phyloP scores from a whole-genome alignment of 495 filamentous ascomycete genomes.

The Hyphodiscus hymeniophilus region DNA sequence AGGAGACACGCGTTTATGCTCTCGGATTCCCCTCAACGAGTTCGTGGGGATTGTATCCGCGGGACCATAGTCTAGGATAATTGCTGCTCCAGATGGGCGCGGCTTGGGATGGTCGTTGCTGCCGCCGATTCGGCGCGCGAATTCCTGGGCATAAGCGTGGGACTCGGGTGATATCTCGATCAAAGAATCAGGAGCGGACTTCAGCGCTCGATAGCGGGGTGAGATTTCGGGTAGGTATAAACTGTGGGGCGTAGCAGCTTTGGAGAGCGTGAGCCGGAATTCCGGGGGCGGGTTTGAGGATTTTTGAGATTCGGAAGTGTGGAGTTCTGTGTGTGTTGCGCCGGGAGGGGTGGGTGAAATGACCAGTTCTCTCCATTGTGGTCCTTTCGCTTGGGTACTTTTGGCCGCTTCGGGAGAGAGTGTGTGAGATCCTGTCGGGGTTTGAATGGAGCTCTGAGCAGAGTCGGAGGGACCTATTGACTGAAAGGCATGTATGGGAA shows the following conservation, averaged over 20 bases:
- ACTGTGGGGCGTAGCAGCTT: conserved; percentile 67
- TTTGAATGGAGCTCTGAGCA: conserved; percentile 30
- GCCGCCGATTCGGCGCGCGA: conserved; percentile 77
- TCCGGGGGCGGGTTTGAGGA: conserved; percentile 49
- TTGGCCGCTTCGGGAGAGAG: conserved; percentile 14
- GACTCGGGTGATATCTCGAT: conserved; percentile 90
- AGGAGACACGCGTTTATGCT: conserved; percentile 64
- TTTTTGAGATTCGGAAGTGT: conserved; percentile 45
- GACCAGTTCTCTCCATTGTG: conserved; percentile 83
- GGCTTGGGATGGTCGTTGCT: conserved; percentile 46
- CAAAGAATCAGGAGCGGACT: conserved; percentile 47
- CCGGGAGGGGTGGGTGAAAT: conserved; percentile 58
- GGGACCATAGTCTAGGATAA: conserved; percentile 93
- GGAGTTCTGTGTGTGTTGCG: conserved; percentile 33
- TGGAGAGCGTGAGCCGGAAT: conserved; percentile 75
- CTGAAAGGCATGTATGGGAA: conserved; percentile 94
- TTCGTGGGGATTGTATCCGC: conserved; percentile 68
- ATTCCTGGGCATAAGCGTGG: conserved; percentile 65
- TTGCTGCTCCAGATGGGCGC: conserved; percentile 66
- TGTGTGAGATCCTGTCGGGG: conserved; percentile 26
- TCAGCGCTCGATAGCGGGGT: conserved; percentile 67
- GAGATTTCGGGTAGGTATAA: conserved; percentile 81
- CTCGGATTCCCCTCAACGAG: conserved; percentile 77
- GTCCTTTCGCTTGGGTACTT: conserved; percentile 23
- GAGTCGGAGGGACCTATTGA: conserved; percentile 45